phyloP scores from a whole-genome alignment of 345 rosid species.

The Eucalyptus leucophloia region DNA sequence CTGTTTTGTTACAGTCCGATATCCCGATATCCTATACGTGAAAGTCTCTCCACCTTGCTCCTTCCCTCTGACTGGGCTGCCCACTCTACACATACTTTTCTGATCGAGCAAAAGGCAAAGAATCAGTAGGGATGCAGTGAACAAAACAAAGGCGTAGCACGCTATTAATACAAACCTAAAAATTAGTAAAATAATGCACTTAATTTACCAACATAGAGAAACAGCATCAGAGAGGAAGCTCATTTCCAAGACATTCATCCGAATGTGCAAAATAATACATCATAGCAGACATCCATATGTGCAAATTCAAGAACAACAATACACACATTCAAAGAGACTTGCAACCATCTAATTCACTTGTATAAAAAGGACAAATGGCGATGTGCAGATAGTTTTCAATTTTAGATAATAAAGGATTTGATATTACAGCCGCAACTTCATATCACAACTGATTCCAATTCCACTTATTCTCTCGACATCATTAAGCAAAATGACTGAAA shows the following conservation, averaged over 20 bases:
- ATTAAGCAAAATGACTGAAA: not conserved
- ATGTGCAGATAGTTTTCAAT: not conserved
- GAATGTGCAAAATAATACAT: not conserved
- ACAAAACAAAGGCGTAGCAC: not conserved
- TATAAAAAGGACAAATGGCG: not conserved
- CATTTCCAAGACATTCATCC: not conserved
- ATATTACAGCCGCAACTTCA: not conserved
- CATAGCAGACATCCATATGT: not conserved
- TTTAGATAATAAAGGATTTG: not conserved
- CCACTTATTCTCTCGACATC: not conserved
- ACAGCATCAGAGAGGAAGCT: not conserved
- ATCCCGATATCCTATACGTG: too few species aligned
- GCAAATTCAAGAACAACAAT: not conserved
- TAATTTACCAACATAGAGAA: not conserved
- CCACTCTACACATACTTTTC: not conserved
- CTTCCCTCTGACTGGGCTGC: too few species aligned
- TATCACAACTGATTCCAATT: not conserved
- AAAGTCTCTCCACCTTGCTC: too few species aligned
- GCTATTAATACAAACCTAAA: not conserved
- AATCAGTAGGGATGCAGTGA: not conserved
- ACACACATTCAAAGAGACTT: not conserved
- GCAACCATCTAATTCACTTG: not conserved
- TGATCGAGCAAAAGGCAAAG: not conserved
- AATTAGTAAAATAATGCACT: not conserved
- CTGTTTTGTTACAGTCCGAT: too few species aligned